Evolutionary conservation across 257 asterid genomes (phyloP).

Genomic region (Solanum sejunctum): DNA sequence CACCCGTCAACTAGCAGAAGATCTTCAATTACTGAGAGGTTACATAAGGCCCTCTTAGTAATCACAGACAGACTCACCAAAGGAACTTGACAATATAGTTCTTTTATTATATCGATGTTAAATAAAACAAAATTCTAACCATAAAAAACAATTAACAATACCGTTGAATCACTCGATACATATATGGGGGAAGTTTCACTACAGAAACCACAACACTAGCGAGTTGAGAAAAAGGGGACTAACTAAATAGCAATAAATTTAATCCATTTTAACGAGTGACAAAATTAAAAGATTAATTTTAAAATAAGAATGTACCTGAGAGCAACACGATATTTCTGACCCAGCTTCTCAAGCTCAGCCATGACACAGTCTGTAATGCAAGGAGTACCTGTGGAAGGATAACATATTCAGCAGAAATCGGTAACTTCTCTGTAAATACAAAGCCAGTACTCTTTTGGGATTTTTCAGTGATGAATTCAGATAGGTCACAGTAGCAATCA

Average conservation of each 20-base stretch:
- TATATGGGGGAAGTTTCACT: not conserved
- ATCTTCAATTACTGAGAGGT: too few species aligned
- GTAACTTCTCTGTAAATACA: not conserved
- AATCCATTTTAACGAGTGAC: not conserved
- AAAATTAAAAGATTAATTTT: not conserved
- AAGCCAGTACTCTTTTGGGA: not conserved
- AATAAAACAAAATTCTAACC: not conserved
- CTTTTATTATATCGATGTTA: not conserved
- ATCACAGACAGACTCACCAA: too few species aligned
- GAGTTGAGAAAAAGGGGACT: not conserved
- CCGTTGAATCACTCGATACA: not conserved
- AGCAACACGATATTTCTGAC: slow-evolving; percentile 88
- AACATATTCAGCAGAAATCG: not conserved
- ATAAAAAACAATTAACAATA: not conserved
- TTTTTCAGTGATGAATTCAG: not conserved
- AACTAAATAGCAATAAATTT: not conserved
- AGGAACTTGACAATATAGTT: not conserved
- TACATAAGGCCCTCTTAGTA: too few species aligned
- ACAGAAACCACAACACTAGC: not conserved
- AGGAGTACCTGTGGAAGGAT: slow-evolving; percentile 63
- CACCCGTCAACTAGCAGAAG: too few species aligned
- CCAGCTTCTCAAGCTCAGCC: slow-evolving; percentile 99
- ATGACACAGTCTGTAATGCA: slow-evolving; percentile 97
- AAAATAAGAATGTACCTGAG: slow-evolving; percentile 35
- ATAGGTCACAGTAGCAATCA: not conserved